Percentiles rank a stretch among this genome's conserved stretches.
These are phyloP conservation scores for Murraya paniculata DNA, from an alignment of 345 rosid species.

Conservation along the genomic window DNA sequence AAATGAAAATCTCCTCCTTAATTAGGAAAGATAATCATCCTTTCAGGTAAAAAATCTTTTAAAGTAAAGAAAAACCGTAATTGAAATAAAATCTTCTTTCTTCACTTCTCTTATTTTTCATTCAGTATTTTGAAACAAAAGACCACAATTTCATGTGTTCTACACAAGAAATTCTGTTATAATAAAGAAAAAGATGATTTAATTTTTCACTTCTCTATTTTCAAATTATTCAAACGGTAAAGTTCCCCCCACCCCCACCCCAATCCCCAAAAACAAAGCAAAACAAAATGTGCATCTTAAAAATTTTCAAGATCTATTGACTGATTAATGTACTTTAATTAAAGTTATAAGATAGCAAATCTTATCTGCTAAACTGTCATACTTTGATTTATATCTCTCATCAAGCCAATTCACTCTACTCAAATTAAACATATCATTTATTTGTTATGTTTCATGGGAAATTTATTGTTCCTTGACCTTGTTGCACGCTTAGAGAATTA, in stretches of 20 bases:
- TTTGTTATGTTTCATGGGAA: conserved; percentile 12
- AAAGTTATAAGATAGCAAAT: neutral
- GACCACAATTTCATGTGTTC: neutral
- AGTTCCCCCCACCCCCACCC: neutral
- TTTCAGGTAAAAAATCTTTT: neutral
- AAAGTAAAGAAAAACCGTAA: no score
- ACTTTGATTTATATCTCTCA: neutral
- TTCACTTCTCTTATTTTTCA: no score
- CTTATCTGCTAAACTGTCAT: neutral
- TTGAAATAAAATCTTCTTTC: neutral
- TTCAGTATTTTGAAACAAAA: neutral
- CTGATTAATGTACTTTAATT: neutral
- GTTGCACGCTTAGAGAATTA: conserved; percentile 77
- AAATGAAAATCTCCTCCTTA: neutral
- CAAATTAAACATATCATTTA: neutral
- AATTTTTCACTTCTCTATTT: neutral
- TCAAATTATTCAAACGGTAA: neutral
- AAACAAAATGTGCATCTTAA: neutral
- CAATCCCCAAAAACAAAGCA: neutral
- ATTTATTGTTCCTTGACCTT: conserved; percentile 51
- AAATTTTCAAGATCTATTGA: neutral
- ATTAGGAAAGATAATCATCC: neutral
- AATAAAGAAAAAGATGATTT: neutral
- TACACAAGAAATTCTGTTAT: neutral
- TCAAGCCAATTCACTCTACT: neutral